phyloP scores from a whole-genome alignment of 345 rosid genomes.

The Diplotaxis tenuifolia region DNA sequence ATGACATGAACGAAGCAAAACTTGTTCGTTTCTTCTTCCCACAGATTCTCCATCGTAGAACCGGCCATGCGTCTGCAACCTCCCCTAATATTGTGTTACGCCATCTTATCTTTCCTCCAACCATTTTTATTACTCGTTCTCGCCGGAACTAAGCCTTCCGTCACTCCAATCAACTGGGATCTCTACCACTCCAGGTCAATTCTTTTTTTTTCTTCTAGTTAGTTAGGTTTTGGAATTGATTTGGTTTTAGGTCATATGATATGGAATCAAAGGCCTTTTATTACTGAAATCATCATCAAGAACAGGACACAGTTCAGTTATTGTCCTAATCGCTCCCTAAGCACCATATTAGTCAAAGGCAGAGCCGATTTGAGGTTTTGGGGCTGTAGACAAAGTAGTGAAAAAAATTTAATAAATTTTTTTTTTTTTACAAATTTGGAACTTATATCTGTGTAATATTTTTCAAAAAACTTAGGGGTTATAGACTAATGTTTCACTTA shows the following conservation, averaged over 20 bases:
- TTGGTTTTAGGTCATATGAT: not conserved
- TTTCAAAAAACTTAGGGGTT: too few species aligned
- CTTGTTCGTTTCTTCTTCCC: constrained; percentile 11
- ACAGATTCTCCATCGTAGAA: constrained; percentile 9
- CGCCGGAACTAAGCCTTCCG: constrained; percentile 29
- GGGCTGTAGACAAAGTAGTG: too few species aligned
- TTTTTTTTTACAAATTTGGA: too few species aligned
- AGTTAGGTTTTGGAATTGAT: not conserved
- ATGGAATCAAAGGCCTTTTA: not conserved
- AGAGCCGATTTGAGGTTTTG: too few species aligned
- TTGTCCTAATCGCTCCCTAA: not conserved
- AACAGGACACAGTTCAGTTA: not conserved
- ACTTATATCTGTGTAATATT: too few species aligned
- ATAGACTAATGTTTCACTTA: too few species aligned
- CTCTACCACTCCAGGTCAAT: constrained; percentile 75
- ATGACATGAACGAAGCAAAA: constrained; percentile 5
- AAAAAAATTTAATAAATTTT: too few species aligned
- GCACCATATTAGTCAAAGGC: not conserved
- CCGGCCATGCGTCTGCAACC: constrained; percentile 30
- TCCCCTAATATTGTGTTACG: not conserved
- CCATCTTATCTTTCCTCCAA: constrained; percentile 18
- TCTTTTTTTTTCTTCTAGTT: not conserved
- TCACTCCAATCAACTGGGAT: constrained; percentile 72
- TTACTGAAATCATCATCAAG: not conserved
- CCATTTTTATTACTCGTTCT: constrained; percentile 16